Conservation (phyloP, 1,284 basidiomycete species). For the Ceratobasidium sp. region DNA sequence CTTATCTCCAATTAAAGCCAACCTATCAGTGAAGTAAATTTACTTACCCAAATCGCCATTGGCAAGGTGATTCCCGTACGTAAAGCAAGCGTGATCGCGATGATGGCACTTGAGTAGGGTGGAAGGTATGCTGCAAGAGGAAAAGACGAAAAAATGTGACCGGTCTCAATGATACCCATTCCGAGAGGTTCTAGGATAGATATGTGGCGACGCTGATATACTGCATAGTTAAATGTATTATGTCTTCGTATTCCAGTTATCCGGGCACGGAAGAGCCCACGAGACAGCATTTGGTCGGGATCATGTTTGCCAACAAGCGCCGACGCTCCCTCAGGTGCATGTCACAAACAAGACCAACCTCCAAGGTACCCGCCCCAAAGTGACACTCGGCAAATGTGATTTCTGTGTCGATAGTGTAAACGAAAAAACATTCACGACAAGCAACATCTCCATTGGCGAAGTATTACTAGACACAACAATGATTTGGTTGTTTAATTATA, state of each 20-base stretch:
- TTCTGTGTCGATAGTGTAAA: background rate
- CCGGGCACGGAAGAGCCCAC: slow-evolving; percentile 22
- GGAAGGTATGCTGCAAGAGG: slow-evolving; percentile 76
- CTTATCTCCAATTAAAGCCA: slow-evolving; percentile 35
- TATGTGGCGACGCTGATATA: slow-evolving; percentile 25
- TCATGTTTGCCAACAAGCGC: background rate
- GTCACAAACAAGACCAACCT: background rate
- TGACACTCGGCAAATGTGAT: background rate
- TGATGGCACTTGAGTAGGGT: slow-evolving; percentile 81
- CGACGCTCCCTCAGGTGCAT: background rate
- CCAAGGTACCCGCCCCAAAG: no score
- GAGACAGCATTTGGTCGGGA: slow-evolving; percentile 36
- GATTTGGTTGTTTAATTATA: slow-evolving; percentile 51
- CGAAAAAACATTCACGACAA: background rate
- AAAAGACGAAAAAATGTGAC: slow-evolving; percentile 72
- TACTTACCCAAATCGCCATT: slow-evolving; percentile 82
- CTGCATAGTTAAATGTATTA: background rate
- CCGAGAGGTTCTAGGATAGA: slow-evolving; percentile 55
- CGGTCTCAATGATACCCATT: slow-evolving; percentile 64
- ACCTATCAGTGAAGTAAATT: background rate
- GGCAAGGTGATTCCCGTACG: slow-evolving; percentile 79
- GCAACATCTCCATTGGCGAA: background rate
- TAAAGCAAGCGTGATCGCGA: slow-evolving; percentile 75
- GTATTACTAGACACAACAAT: background rate
- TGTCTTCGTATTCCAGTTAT: background rate